Evolutionary conservation across 805 yeast species (phyloP), one percentile per base, ranked within the genome.

Genomic region (Metschnikowia dekortorum): DNA sequence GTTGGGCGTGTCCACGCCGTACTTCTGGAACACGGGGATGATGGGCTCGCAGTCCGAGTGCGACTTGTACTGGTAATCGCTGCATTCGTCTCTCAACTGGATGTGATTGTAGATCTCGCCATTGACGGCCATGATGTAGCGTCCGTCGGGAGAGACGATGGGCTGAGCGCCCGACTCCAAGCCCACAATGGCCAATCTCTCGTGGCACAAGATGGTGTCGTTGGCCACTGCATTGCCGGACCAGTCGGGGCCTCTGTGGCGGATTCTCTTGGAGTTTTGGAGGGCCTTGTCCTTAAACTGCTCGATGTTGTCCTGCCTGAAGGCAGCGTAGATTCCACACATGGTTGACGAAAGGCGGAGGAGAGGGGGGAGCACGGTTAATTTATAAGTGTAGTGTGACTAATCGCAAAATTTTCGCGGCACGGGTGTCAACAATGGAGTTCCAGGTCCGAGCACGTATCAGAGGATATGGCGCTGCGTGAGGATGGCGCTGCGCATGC

Each of bases 171-270:
- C 99, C 41, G 96, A 78, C 69, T 90, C 97, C 61, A 94, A 79
- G 61, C 99, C 99, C 54, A 94, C 99, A 67, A 94, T 91, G 58
- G 98, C 95, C 68, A 94, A 79, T 78, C 99, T 88, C 78, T 94
- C 99, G 69, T 94, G 99, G 61, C 87, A 84, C 59, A 94, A 73
- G 59, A 94, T 84, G 44, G 97, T 89, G 57, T 76, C 69, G 84
- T 89, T 88, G 84, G 88, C 88, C 66, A 84, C 83, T 57, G 79
- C 68, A 83, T 89, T 90, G 65, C 99, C 99, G 36, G 90, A 80
- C 99, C 99, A 94, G 74, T 94, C 99, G 60, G 99, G 99, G 65
- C 99, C 99, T 74, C 99, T 85, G 74, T 94, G 99, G 76, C 99
- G 85, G 69, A 92, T 86, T 73, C 91, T 82, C 72, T 89, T 92